Percentiles rank a stretch among this genome's conserved stretches.
Evolutionary conservation across 2,329 filamentous ascomycete genomes (phyloP).

Genomic region (Didymella glomerata): DNA sequence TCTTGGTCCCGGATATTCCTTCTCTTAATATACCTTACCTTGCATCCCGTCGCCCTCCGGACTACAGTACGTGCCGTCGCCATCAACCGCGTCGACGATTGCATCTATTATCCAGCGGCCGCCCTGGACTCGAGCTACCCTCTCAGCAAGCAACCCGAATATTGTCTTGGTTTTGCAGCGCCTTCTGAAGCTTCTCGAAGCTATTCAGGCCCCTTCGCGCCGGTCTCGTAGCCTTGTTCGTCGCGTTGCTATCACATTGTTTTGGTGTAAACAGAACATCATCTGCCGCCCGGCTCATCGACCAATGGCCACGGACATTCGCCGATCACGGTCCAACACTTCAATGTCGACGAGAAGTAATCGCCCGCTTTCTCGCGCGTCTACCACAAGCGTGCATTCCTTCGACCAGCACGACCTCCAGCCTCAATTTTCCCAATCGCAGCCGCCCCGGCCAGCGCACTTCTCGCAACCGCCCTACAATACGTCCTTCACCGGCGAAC

Average conservation of each 20-base stretch:
- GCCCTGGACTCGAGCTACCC: constrained; percentile 5
- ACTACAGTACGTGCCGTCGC: constrained; percentile 21
- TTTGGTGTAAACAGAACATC: constrained; percentile 47
- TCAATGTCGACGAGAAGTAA: constrained; percentile 55
- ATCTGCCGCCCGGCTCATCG: constrained; percentile 26
- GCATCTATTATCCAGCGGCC: constrained; percentile 7
- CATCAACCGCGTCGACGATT: constrained; percentile 14
- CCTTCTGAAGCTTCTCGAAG: neutral
- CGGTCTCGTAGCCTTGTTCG: constrained; percentile 6
- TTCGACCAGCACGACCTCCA: constrained; percentile 46
- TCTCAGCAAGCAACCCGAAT: constrained; percentile 29
- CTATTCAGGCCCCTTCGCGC: neutral
- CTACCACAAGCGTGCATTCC: constrained; percentile 58
- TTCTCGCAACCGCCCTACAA: constrained; percentile 40
- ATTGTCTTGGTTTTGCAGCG: constrained; percentile 4
- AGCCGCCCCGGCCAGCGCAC: constrained; percentile 25
- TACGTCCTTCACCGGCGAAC: constrained; percentile 38
- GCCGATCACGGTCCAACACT: constrained; percentile 57
- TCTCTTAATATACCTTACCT: constrained; percentile 24
- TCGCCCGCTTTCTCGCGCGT: constrained; percentile 58
- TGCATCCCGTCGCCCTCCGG: constrained; percentile 20
- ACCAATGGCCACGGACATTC: constrained; percentile 49
- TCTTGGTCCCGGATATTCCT: constrained; percentile 33
- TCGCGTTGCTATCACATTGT: constrained; percentile 38
- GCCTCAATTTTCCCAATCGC: constrained; percentile 30